Evolutionary conservation across 192 early-diverging fungal species (phyloP).

Genomic region (Dispira simplex): DNA sequence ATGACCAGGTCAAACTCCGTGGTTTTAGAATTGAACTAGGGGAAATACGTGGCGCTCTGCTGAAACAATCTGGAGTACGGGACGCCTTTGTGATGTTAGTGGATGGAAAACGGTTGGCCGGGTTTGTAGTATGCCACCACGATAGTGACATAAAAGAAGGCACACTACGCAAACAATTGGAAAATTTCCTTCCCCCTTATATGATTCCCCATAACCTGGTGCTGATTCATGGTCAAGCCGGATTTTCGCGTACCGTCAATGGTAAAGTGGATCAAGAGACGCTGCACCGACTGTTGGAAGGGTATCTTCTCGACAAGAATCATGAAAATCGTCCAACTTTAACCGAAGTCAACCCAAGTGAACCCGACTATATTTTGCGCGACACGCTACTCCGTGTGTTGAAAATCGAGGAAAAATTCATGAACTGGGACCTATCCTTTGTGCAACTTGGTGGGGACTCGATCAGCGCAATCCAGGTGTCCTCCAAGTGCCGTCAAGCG

Average conservation of each 20-base stretch:
- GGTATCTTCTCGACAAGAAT: not conserved
- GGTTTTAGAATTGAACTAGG: conserved; percentile 27
- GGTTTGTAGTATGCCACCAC: not conserved
- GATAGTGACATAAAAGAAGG: not conserved
- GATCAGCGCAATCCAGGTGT: not conserved
- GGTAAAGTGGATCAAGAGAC: not conserved
- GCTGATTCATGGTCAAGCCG: not conserved
- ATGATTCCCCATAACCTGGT: not conserved
- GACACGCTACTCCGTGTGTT: not conserved
- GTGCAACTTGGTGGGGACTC: conserved; percentile 6
- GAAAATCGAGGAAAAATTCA: too few species aligned
- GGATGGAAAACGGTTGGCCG: not conserved
- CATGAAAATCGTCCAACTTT: not conserved
- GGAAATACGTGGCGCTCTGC: conserved; percentile 17
- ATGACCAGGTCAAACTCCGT: conserved; percentile 35
- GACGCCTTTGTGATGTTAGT: not conserved
- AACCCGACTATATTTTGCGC: not conserved
- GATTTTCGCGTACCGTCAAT: not conserved
- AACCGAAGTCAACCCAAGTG: too few species aligned
- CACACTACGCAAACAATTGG: not conserved
- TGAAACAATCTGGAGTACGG: not conserved
- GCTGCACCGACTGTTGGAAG: not conserved
- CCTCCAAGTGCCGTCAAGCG: not conserved
- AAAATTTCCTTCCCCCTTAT: not conserved
- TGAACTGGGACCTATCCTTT: not conserved